phyloP scores from a whole-genome alignment of 2,329 filamentous ascomycete species.

The Aspergillus fumigatiaffinis region DNA sequence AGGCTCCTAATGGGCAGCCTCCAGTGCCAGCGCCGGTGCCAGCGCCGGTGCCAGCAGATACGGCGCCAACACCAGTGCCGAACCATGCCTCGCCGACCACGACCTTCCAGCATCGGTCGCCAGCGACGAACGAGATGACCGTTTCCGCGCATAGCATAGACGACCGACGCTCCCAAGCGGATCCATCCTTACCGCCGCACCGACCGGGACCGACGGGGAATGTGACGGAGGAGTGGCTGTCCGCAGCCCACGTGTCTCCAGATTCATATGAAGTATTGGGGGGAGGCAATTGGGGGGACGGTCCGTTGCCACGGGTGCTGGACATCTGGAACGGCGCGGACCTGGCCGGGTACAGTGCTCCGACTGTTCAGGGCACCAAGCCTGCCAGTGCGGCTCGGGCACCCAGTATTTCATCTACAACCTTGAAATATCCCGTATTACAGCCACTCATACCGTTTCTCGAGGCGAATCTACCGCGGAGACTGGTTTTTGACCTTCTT shows the following conservation, averaged over 20 bases:
- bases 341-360: constrained; percentile 32
- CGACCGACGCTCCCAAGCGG: constrained; percentile 22
- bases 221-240: constrained; percentile 33
- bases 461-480: constrained; percentile 69
- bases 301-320: constrained; percentile 24
- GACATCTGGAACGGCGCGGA: constrained; percentile 32
- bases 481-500: constrained; percentile 79
- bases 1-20: neutral
- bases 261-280: constrained; percentile 30
- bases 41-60: constrained; percentile 1
- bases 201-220: constrained; percentile 18
- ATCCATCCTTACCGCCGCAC: constrained; percentile 17
- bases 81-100: constrained; percentile 22
- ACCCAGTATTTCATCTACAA: constrained; percentile 28
- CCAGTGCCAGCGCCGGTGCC: neutral
- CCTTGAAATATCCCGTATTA: constrained; percentile 75
- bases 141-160: constrained; percentile 28
- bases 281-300: constrained; percentile 22
- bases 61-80: constrained; percentile 14
- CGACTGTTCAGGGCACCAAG: constrained; percentile 52
- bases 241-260: constrained; percentile 29
- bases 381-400: constrained; percentile 53
- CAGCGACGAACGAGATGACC: constrained; percentile 26
- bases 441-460: constrained; percentile 79
- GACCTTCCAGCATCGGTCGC: constrained; percentile 23